These are phyloP conservation scores for Puya raimondii DNA, from an alignment of 176 grass and related monocot species.

Conservation along the genomic window DNA sequence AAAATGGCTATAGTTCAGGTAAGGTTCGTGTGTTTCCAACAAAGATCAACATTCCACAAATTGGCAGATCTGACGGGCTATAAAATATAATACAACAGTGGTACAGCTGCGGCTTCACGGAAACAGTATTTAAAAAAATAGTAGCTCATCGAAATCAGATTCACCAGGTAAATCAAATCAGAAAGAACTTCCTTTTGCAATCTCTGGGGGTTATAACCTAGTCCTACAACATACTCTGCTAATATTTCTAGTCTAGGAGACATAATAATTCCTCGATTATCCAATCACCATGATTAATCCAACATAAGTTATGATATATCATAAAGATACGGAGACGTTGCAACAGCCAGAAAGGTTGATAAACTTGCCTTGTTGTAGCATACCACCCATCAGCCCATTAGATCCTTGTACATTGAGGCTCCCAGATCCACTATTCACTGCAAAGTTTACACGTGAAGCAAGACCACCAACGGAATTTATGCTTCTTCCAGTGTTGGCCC, in stretches of 20 bases:
- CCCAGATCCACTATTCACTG: constrained; percentile 1
- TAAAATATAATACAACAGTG: no score
- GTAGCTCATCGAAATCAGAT: no score
- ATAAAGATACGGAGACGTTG: background rate
- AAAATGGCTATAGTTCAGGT: no score
- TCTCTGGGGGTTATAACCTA: no score
- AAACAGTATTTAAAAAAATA: no score
- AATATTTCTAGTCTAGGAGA: background rate
- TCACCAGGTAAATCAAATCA: no score
- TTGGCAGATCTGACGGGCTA: no score
- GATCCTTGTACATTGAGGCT: constrained; percentile 2
- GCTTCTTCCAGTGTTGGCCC: constrained; percentile 18
- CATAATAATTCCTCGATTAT: background rate
- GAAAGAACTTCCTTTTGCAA: no score
- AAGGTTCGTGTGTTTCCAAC: no score
- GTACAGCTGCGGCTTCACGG: no score
- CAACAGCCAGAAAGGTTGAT: background rate
- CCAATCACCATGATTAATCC: background rate
- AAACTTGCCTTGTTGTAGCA: constrained; percentile 8
- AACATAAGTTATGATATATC: background rate
- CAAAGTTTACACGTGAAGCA: constrained; percentile 8
- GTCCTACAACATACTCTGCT: background rate
- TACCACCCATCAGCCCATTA: background rate
- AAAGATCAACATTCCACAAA: no score
- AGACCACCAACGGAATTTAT: background rate